These are phyloP conservation scores for Termitomyces titanicus DNA, from an alignment of 768 basidiomycete genomes.

Conservation along the genomic window DNA sequence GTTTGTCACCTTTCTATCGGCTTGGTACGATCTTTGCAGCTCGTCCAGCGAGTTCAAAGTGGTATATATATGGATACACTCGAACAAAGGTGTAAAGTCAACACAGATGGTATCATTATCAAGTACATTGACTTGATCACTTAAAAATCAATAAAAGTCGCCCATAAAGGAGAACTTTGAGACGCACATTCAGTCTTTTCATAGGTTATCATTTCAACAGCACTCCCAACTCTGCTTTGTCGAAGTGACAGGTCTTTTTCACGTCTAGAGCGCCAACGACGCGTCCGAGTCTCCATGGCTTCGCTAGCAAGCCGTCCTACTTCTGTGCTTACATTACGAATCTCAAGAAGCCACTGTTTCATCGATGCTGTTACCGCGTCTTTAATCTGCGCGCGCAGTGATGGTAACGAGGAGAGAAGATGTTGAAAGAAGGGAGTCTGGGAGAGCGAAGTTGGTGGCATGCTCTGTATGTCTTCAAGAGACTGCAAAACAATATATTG, in stretches of 20 bases:
- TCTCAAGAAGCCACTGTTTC: constrained; percentile 96
- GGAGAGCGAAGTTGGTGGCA: constrained; percentile 84
- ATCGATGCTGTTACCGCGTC: constrained; percentile 91
- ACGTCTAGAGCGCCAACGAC: constrained; percentile 78
- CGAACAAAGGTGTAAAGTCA: constrained; percentile 92
- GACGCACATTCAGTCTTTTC: constrained; percentile 92
- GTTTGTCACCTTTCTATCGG: constrained; percentile 79
- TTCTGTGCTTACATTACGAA: constrained; percentile 80
- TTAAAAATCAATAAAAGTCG: constrained; percentile 7
- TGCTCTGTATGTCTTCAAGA: constrained; percentile 89
- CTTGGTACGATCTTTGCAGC: constrained; percentile 89
- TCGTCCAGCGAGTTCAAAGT: constrained; percentile 89
- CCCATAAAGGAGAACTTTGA: background rate
- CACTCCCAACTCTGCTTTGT: constrained; percentile 79
- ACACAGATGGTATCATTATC: constrained; percentile 85
- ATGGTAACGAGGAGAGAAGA: constrained; percentile 88
- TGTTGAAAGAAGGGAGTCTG: constrained; percentile 93
- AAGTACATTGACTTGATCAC: constrained; percentile 73
- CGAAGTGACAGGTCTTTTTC: constrained; percentile 83
- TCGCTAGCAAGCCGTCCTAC: constrained; percentile 89
- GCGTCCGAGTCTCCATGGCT: constrained; percentile 79
- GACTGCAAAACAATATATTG: constrained; percentile 52
- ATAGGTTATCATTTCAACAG: constrained; percentile 87
- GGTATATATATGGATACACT: constrained; percentile 96
- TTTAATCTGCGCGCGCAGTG: constrained; percentile 84